These are phyloP conservation scores for Amanita jacksonii DNA, from an alignment of 768 basidiomycete genomes.

Conservation along the genomic window DNA sequence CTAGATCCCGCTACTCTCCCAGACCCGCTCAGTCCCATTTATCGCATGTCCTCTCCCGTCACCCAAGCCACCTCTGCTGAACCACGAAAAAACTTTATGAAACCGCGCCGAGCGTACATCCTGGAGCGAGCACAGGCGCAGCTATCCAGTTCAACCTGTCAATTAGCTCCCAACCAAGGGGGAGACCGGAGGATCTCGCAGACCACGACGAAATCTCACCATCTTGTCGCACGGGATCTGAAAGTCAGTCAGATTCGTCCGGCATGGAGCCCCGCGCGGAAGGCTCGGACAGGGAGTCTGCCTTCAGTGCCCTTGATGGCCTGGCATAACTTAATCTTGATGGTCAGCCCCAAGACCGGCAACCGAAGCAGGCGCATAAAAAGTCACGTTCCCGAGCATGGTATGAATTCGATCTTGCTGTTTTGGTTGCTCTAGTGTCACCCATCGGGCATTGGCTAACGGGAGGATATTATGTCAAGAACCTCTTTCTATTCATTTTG, in stretches of 20 bases:
- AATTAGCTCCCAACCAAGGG: not conserved
- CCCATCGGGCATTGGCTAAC: slow-evolving; percentile 76
- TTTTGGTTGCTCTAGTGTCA: slow-evolving; percentile 63
- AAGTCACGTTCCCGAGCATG: slow-evolving; percentile 30
- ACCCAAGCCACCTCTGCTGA: not conserved
- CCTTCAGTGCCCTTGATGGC: not conserved
- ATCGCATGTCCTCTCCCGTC: not conserved
- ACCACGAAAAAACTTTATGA: not conserved
- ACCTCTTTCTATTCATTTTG: slow-evolving; percentile 56
- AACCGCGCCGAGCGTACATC: slow-evolving; percentile 17
- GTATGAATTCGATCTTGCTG: slow-evolving; percentile 66
- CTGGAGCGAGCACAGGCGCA: slow-evolving; percentile 21
- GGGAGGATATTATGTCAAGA: slow-evolving; percentile 70
- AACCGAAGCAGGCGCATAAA: not conserved
- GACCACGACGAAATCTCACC: slow-evolving; percentile 8
- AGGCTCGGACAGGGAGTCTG: not conserved
- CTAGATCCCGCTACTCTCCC: no score
- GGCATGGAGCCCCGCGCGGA: slow-evolving; percentile 14
- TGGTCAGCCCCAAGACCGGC: not conserved
- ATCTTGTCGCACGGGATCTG: slow-evolving; percentile 16
- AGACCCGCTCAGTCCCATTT: no score
- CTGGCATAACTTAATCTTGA: slow-evolving; percentile 6
- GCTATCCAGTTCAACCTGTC: slow-evolving; percentile 7
- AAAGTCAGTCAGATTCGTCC: slow-evolving; percentile 16
- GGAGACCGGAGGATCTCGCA: slow-evolving; percentile 3